Evolutionary conservation across 2,329 filamentous ascomycete species (phyloP).

Genomic region (Zasmidium angulare): DNA sequence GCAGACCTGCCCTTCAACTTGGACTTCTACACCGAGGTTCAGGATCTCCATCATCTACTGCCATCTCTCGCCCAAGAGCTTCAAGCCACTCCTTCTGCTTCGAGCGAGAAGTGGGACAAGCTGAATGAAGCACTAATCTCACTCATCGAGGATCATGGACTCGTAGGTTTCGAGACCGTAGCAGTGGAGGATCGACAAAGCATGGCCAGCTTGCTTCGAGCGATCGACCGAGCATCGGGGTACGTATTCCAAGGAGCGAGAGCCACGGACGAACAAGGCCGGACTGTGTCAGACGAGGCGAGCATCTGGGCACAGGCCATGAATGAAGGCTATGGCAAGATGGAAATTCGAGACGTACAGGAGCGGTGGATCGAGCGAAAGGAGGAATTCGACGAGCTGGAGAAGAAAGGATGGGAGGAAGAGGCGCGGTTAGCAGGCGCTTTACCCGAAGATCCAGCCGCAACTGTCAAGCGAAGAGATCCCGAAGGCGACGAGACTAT

Average conservation of each 20-base stretch:
- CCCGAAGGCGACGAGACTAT: conserved; percentile 20
- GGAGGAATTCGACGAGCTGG: conserved; percentile 80
- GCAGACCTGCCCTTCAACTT: conserved; percentile 89
- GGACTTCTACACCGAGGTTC: conserved; percentile 95
- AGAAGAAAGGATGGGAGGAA: conserved; percentile 72
- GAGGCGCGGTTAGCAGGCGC: conserved; percentile 55
- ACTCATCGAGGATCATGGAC: conserved; percentile 82
- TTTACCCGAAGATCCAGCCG: conserved; percentile 26
- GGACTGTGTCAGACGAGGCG: conserved; percentile 33
- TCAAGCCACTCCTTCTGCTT: conserved; percentile 39
- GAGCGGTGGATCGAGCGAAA: conserved; percentile 93
- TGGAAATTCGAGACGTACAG: conserved; percentile 87
- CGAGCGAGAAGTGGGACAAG: conserved; percentile 66
- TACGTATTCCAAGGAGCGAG: conserved; percentile 91
- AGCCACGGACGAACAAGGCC: conserved; percentile 72
- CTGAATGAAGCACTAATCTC: conserved; percentile 85
- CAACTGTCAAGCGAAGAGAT: conserved; percentile 24
- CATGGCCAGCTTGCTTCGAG: conserved; percentile 87
- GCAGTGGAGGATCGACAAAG: conserved; percentile 96
- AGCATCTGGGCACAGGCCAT: conserved; percentile 97
- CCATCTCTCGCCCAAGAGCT: conserved; percentile 79
- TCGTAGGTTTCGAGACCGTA: conserved; percentile 89
- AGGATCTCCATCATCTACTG: conserved; percentile 82
- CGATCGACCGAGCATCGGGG: conserved; percentile 87
- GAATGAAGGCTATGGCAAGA: conserved; percentile 64